Base-by-base conservation (phyloP, 768 basidiomycete species). In the Suillus ampliporus region DNA sequence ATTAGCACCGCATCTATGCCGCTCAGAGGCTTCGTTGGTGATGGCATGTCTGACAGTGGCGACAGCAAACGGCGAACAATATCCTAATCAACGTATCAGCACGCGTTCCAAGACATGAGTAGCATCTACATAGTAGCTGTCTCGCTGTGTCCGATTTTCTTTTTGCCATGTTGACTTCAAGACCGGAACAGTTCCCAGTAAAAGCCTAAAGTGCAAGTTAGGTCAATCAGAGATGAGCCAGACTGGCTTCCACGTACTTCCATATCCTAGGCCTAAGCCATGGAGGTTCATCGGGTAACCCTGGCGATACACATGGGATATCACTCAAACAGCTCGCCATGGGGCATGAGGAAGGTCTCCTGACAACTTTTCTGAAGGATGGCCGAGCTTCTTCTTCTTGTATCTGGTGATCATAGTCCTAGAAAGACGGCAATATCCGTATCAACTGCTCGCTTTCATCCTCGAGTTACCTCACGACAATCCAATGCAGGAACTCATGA, bases 391-490 rank as follows among this genome's bases (percentile, higher is more conserved):
- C 84, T 99, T 99, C 84, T 97, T 94, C 87, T 99, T 99, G 84
- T 95, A 99, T 46, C 97, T 97, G 19, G 97, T 99, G 68, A 99
- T 97, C 87, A 93, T 92, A 9, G 97, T 99, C 65, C 97, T 82
- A 40, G 95, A 97, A 62, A 99, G 86, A 69, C 97, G 94, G 75
- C 97, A 99, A 78, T 99, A 99, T 2, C 97, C 97, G 75, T 99
- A 97, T 97, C 97, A 99, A 67, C 94, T 96, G 79, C 97, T 99
- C 56, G 93, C 91, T 74, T 98, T 97, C 17, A 94, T 91, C 70
- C 95, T 83, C 52, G 97, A 97, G 78, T 99, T 99, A 61, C 97
- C 97, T 61, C 97, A 88, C 13, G 94, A 97, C 96, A n/a, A 99
- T 99, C 97, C 97, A 99, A 53, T 97, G 89, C 53, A 99, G 77